A percentile compares a stretch with the other conserved stretches of the same genome.
phyloP scores from a whole-genome alignment of 202 grass and related monocot species.

The Cymbopogon flexuosus region DNA sequence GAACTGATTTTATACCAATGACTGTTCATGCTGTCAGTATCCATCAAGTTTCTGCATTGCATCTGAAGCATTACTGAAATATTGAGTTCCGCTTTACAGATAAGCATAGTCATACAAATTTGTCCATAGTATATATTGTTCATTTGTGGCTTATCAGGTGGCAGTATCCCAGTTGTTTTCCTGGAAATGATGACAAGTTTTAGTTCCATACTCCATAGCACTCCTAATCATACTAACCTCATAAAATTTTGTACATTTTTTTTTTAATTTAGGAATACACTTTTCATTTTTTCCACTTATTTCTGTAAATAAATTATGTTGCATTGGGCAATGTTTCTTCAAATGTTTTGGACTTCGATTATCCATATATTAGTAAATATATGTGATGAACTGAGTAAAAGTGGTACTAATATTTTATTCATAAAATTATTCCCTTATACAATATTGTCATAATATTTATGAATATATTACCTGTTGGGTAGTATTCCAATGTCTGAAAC shows the following conservation, averaged over 20 bases:
- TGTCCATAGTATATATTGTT: conserved; percentile 4
- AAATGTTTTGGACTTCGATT: background rate
- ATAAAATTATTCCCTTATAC: background rate
- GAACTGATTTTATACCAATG: conserved; percentile 3
- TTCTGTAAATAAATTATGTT: background rate
- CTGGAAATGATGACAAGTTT: background rate
- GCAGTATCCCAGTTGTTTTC: conserved; percentile 18
- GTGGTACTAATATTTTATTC: background rate
- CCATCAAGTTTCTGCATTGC: background rate
- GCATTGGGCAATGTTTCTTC: background rate
- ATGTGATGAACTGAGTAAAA: background rate
- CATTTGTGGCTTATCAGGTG: conserved; percentile 2
- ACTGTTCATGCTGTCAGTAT: conserved; percentile 18
- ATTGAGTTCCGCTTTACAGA: conserved; percentile 4
- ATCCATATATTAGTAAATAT: background rate
- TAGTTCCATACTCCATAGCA: background rate
- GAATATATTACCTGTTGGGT: background rate
- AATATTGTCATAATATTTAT: background rate
- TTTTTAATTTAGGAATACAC: background rate
- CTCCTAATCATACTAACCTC: background rate
- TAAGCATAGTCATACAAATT: background rate
- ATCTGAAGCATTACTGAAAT: background rate
- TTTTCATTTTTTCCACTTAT: background rate
- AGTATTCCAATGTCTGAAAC: background rate
- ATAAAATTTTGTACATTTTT: background rate